These are phyloP conservation scores for Gloeostereum incarnatum DNA, from an alignment of 768 basidiomycete genomes.

Conservation along the genomic window DNA sequence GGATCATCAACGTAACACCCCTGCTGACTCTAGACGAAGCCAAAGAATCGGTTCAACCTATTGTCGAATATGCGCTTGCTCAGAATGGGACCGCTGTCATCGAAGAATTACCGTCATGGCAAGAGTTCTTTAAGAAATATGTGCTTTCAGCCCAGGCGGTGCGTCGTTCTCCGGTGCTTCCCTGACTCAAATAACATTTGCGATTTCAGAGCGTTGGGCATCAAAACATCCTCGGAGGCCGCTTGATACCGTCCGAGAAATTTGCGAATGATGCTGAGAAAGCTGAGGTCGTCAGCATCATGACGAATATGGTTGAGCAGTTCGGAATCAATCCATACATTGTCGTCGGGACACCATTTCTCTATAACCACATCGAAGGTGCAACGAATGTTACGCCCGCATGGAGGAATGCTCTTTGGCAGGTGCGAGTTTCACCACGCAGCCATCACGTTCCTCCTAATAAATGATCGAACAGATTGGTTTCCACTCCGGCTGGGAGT, in stretches of 20 bases:
- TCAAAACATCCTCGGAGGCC: constrained; percentile 15
- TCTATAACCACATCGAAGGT: constrained; percentile 10
- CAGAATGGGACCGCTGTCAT: constrained; percentile 19
- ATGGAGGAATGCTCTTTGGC: constrained; percentile 14
- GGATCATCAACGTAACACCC: constrained; percentile 20
- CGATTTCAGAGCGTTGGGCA: constrained; percentile 13
- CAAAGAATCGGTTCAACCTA: constrained; percentile 14
- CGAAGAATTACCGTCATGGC: constrained; percentile 20
- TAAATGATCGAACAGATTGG: too few species aligned
- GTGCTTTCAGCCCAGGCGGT: constrained; percentile 15
- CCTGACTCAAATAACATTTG: background rate
- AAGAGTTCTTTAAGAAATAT: constrained; percentile 21
- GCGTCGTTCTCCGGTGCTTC: background rate
- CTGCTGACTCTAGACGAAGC: constrained; percentile 16
- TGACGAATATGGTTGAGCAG: constrained; percentile 5
- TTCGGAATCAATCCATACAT: constrained; percentile 13
- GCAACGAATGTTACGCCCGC: constrained; percentile 14
- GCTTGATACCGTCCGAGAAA: constrained; percentile 15
- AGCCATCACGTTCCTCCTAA: too few species aligned
- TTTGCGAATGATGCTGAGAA: constrained; percentile 15
- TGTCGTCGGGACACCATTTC: constrained; percentile 10
- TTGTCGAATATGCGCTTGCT: constrained; percentile 16
- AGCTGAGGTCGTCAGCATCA: constrained; percentile 9
- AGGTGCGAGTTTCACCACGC: too few species aligned
- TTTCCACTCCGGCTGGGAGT: too few species aligned